phyloP scores from a whole-genome alignment of 129 eudicot species.

The Sambucus nigra region DNA sequence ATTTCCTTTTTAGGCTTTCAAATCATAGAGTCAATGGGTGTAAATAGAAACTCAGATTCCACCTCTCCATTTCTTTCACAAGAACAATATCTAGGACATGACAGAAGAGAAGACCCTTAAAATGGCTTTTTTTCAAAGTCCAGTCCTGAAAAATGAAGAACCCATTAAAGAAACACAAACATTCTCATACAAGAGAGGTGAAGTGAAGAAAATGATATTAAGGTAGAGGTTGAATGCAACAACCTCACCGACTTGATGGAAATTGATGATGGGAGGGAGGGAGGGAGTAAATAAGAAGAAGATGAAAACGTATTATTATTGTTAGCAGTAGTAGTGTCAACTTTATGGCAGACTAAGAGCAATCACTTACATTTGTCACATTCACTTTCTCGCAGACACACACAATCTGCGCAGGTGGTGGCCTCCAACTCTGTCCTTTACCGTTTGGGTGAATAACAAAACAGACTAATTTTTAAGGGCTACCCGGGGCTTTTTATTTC shows the following conservation, averaged over 20 bases:
- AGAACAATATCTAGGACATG: constrained; percentile 2
- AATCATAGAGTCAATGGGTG: constrained; percentile 13
- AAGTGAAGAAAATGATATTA: not conserved
- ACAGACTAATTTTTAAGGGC: no score
- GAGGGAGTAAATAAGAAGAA: not conserved
- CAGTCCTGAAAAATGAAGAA: no score
- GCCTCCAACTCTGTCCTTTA: not conserved
- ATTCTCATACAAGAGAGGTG: not conserved
- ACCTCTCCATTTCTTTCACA: not conserved
- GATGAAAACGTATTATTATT: not conserved
- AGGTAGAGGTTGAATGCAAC: constrained; percentile 2
- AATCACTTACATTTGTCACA: not conserved
- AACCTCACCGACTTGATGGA: constrained; percentile 18
- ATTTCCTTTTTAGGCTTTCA: not conserved
- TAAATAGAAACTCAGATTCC: constrained; percentile 4
- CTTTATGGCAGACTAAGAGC: no score
- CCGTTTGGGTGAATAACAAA: no score
- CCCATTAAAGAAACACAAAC: not conserved
- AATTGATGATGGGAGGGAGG: not conserved
- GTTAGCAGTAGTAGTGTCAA: not conserved
- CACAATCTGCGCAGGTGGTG: no score
- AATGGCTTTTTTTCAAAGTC: not conserved
- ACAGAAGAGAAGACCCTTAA: constrained; percentile 1
- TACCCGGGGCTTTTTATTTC: no score
- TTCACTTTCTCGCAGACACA: no score